Evolutionary conservation across 371 early-diverging fungal genomes (phyloP).

Genomic region (Entomophthora muscae): DNA sequence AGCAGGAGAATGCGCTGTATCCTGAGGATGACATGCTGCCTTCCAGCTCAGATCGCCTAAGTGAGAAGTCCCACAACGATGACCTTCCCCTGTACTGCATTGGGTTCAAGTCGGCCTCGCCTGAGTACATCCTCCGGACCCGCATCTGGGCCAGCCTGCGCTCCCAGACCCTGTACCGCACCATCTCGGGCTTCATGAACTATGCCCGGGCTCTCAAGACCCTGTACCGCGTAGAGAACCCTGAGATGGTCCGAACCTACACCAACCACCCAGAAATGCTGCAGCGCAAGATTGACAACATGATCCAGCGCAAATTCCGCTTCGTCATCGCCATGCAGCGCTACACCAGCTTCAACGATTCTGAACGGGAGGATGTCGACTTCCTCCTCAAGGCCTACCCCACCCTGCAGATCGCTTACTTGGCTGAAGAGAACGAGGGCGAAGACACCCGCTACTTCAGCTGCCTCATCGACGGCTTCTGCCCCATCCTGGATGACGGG

Average conservation of each 20-base stretch:
- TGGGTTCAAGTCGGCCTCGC: constrained; percentile 63
- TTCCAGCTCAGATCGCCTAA: constrained; percentile 12
- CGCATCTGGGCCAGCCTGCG: constrained; percentile 82
- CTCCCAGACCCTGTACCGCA: constrained; percentile 76
- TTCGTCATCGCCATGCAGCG: constrained; percentile 82
- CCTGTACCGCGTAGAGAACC: constrained; percentile 65
- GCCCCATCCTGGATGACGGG: constrained; percentile 38
- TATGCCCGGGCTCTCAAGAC: constrained; percentile 62
- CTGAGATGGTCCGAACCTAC: constrained; percentile 42
- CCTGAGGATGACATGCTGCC: constrained; percentile 11
- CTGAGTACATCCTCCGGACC: constrained; percentile 66
- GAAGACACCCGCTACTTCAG: constrained; percentile 40
- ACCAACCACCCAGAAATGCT: constrained; percentile 35
- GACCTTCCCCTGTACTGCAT: constrained; percentile 66
- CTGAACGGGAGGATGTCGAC: constrained; percentile 60
- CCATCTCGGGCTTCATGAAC: constrained; percentile 80
- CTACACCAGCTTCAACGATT: constrained; percentile 45
- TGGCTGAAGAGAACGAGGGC: constrained; percentile 41
- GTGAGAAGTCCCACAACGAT: constrained; percentile 22
- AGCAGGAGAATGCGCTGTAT: constrained; percentile 32
- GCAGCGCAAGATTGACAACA: constrained; percentile 42
- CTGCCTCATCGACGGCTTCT: constrained; percentile 55
- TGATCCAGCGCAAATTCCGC: constrained; percentile 57
- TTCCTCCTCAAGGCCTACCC: constrained; percentile 60
- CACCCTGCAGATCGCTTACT: constrained; percentile 61